These are phyloP conservation scores for Candida oleophila DNA, from an alignment of 805 yeast genomes.

Conservation along the genomic window DNA sequence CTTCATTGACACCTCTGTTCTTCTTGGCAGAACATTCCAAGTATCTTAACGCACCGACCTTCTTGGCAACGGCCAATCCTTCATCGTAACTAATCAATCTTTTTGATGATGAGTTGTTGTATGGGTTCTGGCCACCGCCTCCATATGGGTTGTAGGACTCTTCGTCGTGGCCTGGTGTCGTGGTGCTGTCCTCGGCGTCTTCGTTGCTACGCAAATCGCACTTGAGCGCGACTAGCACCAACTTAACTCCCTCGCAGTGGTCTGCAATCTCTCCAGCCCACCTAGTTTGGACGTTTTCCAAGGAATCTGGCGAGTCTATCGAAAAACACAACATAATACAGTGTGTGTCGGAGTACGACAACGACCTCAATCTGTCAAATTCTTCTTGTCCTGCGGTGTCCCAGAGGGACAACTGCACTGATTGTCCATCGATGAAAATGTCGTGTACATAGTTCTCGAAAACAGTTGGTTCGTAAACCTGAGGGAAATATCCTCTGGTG, in stretches of 20 bases:
- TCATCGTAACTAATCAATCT: conserved; percentile 83
- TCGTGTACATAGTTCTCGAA: conserved; percentile 97
- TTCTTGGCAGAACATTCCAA: conserved; percentile 96
- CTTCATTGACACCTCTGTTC: conserved; percentile 98
- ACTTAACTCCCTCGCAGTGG: conserved; percentile 94
- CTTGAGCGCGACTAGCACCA: conserved; percentile 90
- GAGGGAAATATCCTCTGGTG: conserved; percentile 96
- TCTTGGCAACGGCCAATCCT: conserved; percentile 89
- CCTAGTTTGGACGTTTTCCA: conserved; percentile 90
- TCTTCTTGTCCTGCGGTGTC: conserved; percentile 99
- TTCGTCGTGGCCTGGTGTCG: conserved; percentile 22
- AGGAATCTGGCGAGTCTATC: conserved; percentile 89
- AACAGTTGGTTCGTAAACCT: conserved; percentile 97
- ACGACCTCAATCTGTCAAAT: conserved; percentile 88
- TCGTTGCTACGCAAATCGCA: conserved; percentile 84
- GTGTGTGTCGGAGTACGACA: conserved; percentile 93
- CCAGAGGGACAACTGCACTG: conserved; percentile 91
- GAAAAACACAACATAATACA: conserved; percentile 96
- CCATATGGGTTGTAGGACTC: conserved; percentile 32
- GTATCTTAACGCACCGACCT: conserved; percentile 90
- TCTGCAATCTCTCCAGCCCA: conserved; percentile 98
- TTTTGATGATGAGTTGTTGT: conserved; percentile 32
- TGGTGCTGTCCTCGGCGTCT: conserved; percentile 40
- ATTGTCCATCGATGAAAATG: conserved; percentile 91
- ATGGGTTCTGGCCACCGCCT: conserved; percentile 27